Evolutionary conservation across 73 alveolate species (phyloP).

Genomic region (Urostyla sp.): DNA sequence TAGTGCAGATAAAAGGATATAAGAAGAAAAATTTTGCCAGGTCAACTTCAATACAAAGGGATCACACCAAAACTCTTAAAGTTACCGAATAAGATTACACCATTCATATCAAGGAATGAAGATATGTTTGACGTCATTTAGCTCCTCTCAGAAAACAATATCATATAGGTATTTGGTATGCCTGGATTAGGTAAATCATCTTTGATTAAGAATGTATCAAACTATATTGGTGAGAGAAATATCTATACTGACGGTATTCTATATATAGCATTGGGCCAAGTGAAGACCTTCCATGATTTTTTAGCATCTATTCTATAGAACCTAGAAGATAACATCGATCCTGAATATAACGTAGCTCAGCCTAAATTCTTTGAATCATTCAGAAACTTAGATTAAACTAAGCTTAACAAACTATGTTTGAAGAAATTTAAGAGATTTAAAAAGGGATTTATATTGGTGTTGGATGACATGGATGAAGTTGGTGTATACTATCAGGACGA

Average conservation of each 20-base stretch:
- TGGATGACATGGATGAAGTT: conserved; percentile 46
- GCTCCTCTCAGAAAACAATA: conserved; percentile 27
- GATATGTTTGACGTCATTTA: conserved; percentile 66
- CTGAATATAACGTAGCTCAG: not conserved
- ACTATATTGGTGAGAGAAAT: conserved; percentile 61
- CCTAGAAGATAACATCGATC: conserved; percentile 18
- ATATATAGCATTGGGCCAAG: conserved; percentile 11
- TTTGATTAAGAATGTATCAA: conserved; percentile 50
- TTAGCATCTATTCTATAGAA: conserved; percentile 16
- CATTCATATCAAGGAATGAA: conserved; percentile 57
- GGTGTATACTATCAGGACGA: conserved; percentile 1
- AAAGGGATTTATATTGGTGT: conserved; percentile 16
- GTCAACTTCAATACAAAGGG: conserved; percentile 41
- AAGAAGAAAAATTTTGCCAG: conserved; percentile 26
- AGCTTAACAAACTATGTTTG: not conserved
- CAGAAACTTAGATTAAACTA: conserved; percentile 19
- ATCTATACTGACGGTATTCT: conserved; percentile 63
- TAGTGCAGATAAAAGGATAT: conserved; percentile 44
- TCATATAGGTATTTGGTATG: conserved; percentile 64
- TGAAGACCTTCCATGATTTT: conserved; percentile 45
- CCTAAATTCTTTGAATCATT: not conserved
- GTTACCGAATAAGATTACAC: conserved; percentile 51
- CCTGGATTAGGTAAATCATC: conserved; percentile 73
- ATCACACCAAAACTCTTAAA: conserved; percentile 24
- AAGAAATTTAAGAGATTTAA: conserved; percentile 43